Evolutionary conservation across 169 alveolate species (phyloP).

Genomic region (Eimeria acervulina): DNA sequence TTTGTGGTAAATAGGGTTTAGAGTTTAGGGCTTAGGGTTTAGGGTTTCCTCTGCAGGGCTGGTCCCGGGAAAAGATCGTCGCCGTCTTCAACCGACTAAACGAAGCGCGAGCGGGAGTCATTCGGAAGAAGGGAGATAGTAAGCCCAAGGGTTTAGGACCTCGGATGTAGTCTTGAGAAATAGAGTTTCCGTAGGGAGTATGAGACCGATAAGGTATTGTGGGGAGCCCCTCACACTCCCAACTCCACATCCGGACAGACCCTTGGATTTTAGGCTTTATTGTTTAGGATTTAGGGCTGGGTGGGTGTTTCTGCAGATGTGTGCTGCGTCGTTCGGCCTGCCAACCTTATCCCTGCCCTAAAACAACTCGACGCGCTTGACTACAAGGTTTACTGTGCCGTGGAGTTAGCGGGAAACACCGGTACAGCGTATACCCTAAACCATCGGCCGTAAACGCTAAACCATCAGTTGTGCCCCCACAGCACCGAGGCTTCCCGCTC

Average conservation of each 20-base stretch:
- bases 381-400: slow-evolving; percentile 93
- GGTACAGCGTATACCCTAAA: slow-evolving; percentile 55
- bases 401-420: slow-evolving; percentile 94
- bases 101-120: slow-evolving; percentile 82
- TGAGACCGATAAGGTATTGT: neutral
- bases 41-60: slow-evolving; percentile 61
- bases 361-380: slow-evolving; percentile 92
- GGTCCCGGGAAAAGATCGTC: slow-evolving; percentile 84
- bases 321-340: slow-evolving; percentile 89
- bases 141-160: neutral
- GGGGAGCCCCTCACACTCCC: neutral
- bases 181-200: neutral
- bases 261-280: neutral
- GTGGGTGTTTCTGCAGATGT: slow-evolving; percentile 58
- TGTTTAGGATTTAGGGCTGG: neutral
- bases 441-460: neutral
- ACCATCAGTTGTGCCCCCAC: neutral
- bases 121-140: slow-evolving; percentile 79
- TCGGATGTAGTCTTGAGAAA: neutral
- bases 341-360: slow-evolving; percentile 90
- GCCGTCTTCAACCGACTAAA: slow-evolving; percentile 83
- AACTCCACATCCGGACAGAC: neutral
- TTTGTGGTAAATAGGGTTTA: neutral
- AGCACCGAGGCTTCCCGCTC: neutral
- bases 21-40: neutral